These are phyloP conservation scores for Candida coquimbonensis DNA, from an alignment of 805 yeast species.

Conservation along the genomic window DNA sequence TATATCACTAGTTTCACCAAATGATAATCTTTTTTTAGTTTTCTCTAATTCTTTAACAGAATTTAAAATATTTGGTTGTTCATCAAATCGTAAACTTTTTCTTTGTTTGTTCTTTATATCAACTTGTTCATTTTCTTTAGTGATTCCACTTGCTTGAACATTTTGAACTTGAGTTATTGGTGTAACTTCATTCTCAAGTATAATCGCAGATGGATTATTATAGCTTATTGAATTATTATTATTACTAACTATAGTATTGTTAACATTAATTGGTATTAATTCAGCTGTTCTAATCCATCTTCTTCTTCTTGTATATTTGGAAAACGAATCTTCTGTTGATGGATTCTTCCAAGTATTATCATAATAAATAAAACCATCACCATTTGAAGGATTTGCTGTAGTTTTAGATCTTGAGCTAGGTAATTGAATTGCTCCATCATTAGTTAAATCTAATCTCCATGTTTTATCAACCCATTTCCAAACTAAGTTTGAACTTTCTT, in stretches of 20 bases:
- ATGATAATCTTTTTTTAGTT: conserved; percentile 8
- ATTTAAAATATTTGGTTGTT: conserved; percentile 25
- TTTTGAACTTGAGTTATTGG: conserved; percentile 18
- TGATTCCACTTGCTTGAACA: conserved; percentile 18
- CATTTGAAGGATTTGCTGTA: conserved; percentile 60
- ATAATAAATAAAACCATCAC: conserved; percentile 82
- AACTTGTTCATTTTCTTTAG: neutral
- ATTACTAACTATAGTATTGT: conserved; percentile 3
- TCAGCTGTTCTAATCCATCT: conserved; percentile 96
- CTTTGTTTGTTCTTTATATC: conserved; percentile 24
- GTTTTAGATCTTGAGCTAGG: conserved; percentile 50
- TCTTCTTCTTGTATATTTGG: conserved; percentile 89
- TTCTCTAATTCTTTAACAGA: conserved; percentile 16
- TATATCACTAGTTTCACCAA: conserved; percentile 2
- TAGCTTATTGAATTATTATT: neutral
- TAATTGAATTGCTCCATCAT: conserved; percentile 76
- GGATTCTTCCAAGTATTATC: conserved; percentile 96
- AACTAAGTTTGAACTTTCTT: conserved; percentile 56
- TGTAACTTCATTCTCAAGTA: conserved; percentile 5
- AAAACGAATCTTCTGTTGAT: conserved; percentile 76
- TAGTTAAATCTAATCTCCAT: conserved; percentile 86
- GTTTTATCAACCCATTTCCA: conserved; percentile 96
- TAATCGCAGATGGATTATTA: conserved; percentile 2
- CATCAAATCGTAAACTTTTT: conserved; percentile 39
- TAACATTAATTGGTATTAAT: conserved; percentile 38